Base-by-base conservation (phyloP, 2,329 filamentous ascomycete species). In the Alternaria atra region DNA sequence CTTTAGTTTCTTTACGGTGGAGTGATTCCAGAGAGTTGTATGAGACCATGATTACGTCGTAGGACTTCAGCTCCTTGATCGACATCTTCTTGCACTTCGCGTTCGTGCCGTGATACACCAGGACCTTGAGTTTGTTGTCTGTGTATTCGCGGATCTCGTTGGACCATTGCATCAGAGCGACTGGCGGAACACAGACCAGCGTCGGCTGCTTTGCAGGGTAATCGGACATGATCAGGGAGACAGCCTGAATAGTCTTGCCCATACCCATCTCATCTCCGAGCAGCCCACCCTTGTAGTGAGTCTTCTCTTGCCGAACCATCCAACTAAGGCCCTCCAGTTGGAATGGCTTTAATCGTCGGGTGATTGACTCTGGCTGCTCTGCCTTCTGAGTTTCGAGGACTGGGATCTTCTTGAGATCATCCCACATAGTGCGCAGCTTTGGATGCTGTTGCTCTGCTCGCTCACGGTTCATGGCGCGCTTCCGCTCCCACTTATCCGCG, bases 211-310 rank as follows among this genome's bases (percentile, higher is more conserved):
- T 91, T 23, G 89, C 91, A 4, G 94, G 94, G 72, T 92, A 97
- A 76, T 98, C 94, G 1, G 94, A 97, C 95, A 98, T 98, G 79
- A 99, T 93, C 44, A 99, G 86, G 3, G 94, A 97, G 17, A 99
- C 95, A 2, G 95, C 94, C 79, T 99, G 95, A 52, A 99, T 98
- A 0, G 95, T 99, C 82, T 99, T 99, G 51, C 95, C 95, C 81
- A 99, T 91, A 20, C 95, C 95, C 95, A 99, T 99, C 80, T 99
- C 95, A 70, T 99, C 95, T 60, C 95, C 95, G 2, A 99, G 86
- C 2, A 99, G 84, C 13, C 95, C 95, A 17, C 95, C 95, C 73
- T 89, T 92, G 86, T 94, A 98, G 39, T 90, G 81, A 0, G 88
- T 91, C 79, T 91, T 84, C 77, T 99, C 95, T 85, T 98, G 97